Evolutionary conservation across 2,329 filamentous ascomycete species (phyloP), one percentile per base, ranked within the genome.

Genomic region (Aspergillus sergii): DNA sequence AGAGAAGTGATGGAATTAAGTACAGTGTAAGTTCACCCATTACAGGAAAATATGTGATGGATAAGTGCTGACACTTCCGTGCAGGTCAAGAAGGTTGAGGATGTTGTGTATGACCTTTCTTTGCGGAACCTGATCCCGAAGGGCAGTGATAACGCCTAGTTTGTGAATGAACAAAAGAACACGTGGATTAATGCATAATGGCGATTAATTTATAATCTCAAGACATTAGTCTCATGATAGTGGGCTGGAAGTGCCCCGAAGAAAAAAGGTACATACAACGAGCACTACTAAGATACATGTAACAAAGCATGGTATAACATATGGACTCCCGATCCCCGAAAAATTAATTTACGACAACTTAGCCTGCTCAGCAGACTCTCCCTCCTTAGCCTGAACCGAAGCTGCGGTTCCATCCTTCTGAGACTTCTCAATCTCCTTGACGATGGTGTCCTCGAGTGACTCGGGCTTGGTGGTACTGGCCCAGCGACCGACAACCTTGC

Each of bases 71-170:
- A 58, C 32, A n/a, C 39, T 12, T 19, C 50, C n/a, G 46, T 68
- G 56, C 59, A 85, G 83, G 93, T 99, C 73, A 99, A 98, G 85
- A 94, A 96, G 77, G 93, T 97, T 14, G 95, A 99, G 83, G 95
- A 98, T 75, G 93, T 99, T 14, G 94, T 98, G 57, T 99, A 99
- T 75, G 95, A 99, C 77, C 82, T 99, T 61, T 94, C 92, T 28
- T 81, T 99, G 74, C 87, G 95, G 63, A 94, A 95, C 57, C 78
- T 98, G 73, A 84, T 96, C 56, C 87, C 90, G 51, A 83, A 85
- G 68, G 71, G 69, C 16, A 61, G 65, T 45, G 59, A 68, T 26
- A 64, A 65, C 28, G 68, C 61, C 39, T 73, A 60, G 63, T 51
- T 36, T 55, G 12, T 55, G 8, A 30, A 48, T 12, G 8, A 23